A percentile compares a stretch with the other conserved stretches of the same genome.
Evolutionary conservation across 306 rosid species (phyloP).

Genomic region (Corylus avellana): DNA sequence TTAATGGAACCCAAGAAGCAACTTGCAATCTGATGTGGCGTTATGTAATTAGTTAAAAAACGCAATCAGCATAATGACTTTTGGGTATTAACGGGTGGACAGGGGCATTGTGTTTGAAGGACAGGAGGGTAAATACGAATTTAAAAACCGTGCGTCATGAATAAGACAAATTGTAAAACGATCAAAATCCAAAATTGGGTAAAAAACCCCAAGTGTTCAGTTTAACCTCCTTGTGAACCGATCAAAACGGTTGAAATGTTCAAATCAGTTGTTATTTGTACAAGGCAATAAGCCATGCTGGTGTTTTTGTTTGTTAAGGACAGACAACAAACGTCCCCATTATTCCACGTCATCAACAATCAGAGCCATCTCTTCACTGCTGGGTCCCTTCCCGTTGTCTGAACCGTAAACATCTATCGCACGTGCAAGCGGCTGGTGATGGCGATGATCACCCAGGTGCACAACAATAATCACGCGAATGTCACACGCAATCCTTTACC

Average conservation of each 20-base stretch:
- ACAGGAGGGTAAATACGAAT: neutral
- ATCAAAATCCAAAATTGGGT: conserved; percentile 3
- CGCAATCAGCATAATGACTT: too few relatives aligned
- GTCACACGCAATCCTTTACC: conserved; percentile 1
- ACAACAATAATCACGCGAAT: conserved; percentile 29
- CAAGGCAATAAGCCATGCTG: too few relatives aligned
- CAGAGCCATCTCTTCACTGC: neutral
- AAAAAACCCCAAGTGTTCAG: neutral
- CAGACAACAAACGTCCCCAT: neutral
- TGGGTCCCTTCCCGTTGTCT: neutral
- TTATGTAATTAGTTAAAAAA: neutral
- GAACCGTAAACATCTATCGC: neutral
- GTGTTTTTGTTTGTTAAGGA: neutral
- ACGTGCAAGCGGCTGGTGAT: conserved; percentile 24
- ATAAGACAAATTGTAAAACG: neutral
- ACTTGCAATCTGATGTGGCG: neutral
- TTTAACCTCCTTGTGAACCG: conserved; percentile 4
- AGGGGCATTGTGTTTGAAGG: neutral
- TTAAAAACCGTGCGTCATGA: neutral
- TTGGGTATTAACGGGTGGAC: neutral
- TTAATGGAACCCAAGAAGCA: neutral
- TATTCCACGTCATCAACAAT: neutral
- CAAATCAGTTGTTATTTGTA: neutral
- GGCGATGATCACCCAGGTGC: conserved; percentile 23
- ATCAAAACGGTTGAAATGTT: conserved; percentile 12